Evolutionary conservation across 169 alveolate species (phyloP).

Genomic region (Theileria annulata): DNA sequence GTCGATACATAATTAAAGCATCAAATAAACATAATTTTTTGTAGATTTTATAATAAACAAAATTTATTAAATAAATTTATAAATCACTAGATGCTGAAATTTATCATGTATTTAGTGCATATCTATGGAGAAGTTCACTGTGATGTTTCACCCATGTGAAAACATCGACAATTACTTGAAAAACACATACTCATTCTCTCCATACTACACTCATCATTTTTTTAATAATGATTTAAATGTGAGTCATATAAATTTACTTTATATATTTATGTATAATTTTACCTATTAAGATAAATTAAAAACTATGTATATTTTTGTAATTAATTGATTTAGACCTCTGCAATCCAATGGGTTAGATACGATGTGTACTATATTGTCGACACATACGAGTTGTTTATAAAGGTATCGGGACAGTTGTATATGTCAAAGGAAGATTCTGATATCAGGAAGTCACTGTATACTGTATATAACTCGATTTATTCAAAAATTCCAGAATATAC

Average conservation of each 20-base stretch:
- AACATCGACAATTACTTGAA: constrained; percentile 48
- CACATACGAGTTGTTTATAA: constrained; percentile 33
- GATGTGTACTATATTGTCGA: constrained; percentile 36
- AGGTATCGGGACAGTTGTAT: constrained; percentile 21
- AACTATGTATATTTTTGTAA: neutral
- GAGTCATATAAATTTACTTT: constrained; percentile 41
- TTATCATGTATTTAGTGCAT: neutral
- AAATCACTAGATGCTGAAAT: neutral
- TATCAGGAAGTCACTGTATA: constrained; percentile 20
- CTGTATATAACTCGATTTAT: constrained; percentile 7
- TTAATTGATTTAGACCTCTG: constrained; percentile 7
- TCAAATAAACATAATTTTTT: no score
- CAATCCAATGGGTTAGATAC: constrained; percentile 26
- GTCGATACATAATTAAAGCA: neutral
- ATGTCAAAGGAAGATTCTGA: constrained; percentile 16
- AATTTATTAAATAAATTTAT: neutral
- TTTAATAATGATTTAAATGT: constrained; percentile 51
- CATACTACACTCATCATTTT: constrained; percentile 69
- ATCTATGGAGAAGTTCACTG: constrained; percentile 17
- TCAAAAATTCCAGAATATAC: constrained; percentile 25
- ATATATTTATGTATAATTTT: neutral
- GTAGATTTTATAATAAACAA: no score
- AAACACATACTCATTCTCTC: constrained; percentile 58
- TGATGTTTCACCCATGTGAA: constrained; percentile 69
- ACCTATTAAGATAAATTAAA: neutral